Evolutionary conservation across 176 grass and related monocot species (phyloP), one percentile per base, ranked within the genome.

Genomic region (Oryza meridionalis): DNA sequence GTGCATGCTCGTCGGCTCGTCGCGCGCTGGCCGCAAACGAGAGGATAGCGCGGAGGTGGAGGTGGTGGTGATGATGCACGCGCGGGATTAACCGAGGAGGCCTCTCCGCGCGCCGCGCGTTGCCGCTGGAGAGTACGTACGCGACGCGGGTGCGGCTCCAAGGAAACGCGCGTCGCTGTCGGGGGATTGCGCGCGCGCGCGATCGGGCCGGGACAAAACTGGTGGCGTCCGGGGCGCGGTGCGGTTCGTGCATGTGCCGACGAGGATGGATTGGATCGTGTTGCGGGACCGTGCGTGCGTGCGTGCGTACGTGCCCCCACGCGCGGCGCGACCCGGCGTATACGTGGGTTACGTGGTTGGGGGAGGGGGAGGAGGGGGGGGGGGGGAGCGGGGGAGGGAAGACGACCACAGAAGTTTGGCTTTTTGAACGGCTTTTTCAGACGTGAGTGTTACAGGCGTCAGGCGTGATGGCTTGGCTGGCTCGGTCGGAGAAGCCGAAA

Each of bases 21-120:
- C 5, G 13, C 4, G 9, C 42, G 42, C 55, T 66, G 67, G 40
- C 71, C 37, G 26, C 6, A 42, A 72, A n/a, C 51, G 81, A 8
- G 31, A 67, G 6, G 53, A 49, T 29, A 37, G 45, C 42, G 12
- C 5, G 19, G 40, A 2, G 2, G 67, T n/a, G 68, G 2, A 1
- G 2, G 67, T n/a, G 68, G 2, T 7, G 44, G 38, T 33, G 73
- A 73, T 24, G 86, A 73, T 24, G 86, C 86, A 78, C 67, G 79
- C 73, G 50, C 15, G 51, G 51, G 17, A 55, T 6, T 45, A 1
- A 33, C n/a, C 19, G 29, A 31, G 26, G 26, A 27, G 29, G 29
- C 29, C 29, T 31, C 29, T 31, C 29, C 29, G 29, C 29, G 29
- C 29, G 29, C 29, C 29, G 29, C 29, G 29, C 29, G 29, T 31